Conservation (phyloP, 1,139 yeast species). For the Wickerhamomyces sp. region DNA sequence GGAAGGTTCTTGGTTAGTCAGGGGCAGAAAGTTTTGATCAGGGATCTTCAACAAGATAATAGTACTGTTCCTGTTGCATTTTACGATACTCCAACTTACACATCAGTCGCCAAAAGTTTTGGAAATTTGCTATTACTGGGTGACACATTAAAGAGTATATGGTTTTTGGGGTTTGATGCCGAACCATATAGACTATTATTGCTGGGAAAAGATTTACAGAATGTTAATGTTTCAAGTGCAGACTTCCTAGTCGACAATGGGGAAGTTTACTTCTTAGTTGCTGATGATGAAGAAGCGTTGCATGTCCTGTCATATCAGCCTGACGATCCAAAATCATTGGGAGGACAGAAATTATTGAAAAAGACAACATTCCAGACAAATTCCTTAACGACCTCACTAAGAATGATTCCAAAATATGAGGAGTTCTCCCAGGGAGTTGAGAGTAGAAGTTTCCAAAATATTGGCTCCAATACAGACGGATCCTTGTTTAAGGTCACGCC, state of each 20-base stretch:
- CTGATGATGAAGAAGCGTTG: constrained; percentile 65
- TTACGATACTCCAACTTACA: constrained; percentile 75
- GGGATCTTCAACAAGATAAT: constrained; percentile 81
- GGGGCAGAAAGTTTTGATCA: constrained; percentile 78
- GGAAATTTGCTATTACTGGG: constrained; percentile 77
- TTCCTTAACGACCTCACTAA: constrained; percentile 54
- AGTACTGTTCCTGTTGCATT: constrained; percentile 90
- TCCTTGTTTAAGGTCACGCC: constrained; percentile 74
- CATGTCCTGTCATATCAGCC: constrained; percentile 88
- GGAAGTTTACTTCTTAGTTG: constrained; percentile 59
- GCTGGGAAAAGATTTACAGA: constrained; percentile 69
- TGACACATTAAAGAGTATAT: constrained; percentile 74
- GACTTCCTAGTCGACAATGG: constrained; percentile 74
- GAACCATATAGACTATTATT: constrained; percentile 87
- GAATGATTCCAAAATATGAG: constrained; percentile 41
- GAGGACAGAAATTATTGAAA: constrained; percentile 73
- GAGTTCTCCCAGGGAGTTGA: constrained; percentile 24
- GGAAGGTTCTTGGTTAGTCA: constrained; percentile 84
- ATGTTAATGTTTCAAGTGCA: constrained; percentile 52
- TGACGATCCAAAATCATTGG: constrained; percentile 76
- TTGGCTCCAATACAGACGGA: constrained; percentile 80
- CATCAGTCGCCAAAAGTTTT: constrained; percentile 75
- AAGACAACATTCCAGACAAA: constrained; percentile 71
- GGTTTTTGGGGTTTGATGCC: constrained; percentile 88
- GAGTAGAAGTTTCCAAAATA: constrained; percentile 39